Evolutionary conservation across 495 filamentous ascomycete genomes (phyloP).

Genomic region (Penicillium crystallinum): DNA sequence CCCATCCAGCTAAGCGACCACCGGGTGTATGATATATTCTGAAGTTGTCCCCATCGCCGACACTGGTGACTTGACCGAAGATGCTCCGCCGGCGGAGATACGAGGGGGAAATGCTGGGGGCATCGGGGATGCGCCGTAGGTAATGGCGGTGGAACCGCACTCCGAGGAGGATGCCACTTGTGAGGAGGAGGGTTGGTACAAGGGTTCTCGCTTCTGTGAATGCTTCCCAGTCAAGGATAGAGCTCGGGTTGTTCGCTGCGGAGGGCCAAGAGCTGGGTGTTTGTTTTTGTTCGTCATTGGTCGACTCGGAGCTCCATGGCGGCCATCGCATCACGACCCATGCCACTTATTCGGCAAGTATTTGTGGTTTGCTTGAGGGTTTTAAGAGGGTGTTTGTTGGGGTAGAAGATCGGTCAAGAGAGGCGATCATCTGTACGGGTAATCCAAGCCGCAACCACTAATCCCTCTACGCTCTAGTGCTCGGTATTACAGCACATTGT

Average conservation of each 20-base stretch:
- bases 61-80: conserved; percentile 82
- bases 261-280: conserved; percentile 10
- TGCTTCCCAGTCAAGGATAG: conserved; percentile 53
- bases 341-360: conserved; percentile 17
- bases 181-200: conserved; percentile 64
- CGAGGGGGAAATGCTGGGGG: conserved; percentile 61
- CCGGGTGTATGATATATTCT: conserved; percentile 91
- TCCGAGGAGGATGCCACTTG: conserved; percentile 55
- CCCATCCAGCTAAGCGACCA: conserved; percentile 82
- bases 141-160: conserved; percentile 54
- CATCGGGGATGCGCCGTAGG: conserved; percentile 74
- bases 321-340: conserved; percentile 51
- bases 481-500: no score
- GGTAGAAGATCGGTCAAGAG: conserved; percentile 1
- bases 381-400: conserved; percentile 7
- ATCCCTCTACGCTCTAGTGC: no score
- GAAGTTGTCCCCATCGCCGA: conserved; percentile 95
- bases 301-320: conserved; percentile 42
- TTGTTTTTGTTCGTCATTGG: conserved; percentile 23
- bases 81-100: conserved; percentile 66
- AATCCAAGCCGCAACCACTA: background rate
- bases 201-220: conserved; percentile 63
- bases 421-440: background rate
- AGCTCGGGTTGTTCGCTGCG: conserved; percentile 12
- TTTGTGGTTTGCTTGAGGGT: conserved; percentile 1